These are phyloP conservation scores for Lactarius trivialis DNA, from an alignment of 768 basidiomycete genomes.

Conservation along the genomic window DNA sequence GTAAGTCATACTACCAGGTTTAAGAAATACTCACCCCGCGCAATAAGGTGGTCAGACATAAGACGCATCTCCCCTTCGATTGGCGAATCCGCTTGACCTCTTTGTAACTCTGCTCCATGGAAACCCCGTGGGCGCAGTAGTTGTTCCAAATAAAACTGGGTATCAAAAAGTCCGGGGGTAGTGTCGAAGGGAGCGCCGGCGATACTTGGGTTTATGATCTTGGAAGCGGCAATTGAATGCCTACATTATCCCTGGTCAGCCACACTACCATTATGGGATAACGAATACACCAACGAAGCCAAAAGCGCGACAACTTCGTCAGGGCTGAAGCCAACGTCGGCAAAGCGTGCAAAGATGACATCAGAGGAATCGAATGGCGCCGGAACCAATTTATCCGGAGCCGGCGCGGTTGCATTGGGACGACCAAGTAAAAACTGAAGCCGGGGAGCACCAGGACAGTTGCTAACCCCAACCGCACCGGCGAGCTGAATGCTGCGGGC, in stretches of 20 bases:
- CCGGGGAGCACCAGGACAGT: slow-evolving; percentile 37
- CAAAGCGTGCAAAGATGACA: slow-evolving; percentile 29
- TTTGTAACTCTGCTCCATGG: slow-evolving; percentile 35
- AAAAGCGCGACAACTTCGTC: slow-evolving; percentile 34
- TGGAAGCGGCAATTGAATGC: slow-evolving; percentile 23
- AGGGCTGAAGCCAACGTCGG: slow-evolving; percentile 32
- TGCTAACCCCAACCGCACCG: slow-evolving; percentile 32
- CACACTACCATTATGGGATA: slow-evolving; percentile 24
- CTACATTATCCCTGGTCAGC: not conserved
- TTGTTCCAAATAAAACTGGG: slow-evolving; percentile 41
- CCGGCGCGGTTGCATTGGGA: slow-evolving; percentile 26
- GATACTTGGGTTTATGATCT: slow-evolving; percentile 25
- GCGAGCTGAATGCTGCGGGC: slow-evolving; percentile 32
- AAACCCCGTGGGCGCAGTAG: slow-evolving; percentile 39
- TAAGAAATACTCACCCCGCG: slow-evolving; percentile 17
- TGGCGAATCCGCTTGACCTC: slow-evolving; percentile 37
- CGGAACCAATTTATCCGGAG: slow-evolving; percentile 30
- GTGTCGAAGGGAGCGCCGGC: slow-evolving; percentile 41
- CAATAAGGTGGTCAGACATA: slow-evolving; percentile 35
- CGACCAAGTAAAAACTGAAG: slow-evolving; percentile 37
- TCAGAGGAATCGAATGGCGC: slow-evolving; percentile 29
- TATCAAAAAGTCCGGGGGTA: slow-evolving; percentile 39
- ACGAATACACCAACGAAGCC: slow-evolving; percentile 27
- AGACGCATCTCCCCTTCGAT: slow-evolving; percentile 39
- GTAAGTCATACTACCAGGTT: not conserved